These are phyloP conservation scores for Aspergillus candidus DNA, from an alignment of 2,329 filamentous ascomycete genomes.

Conservation along the genomic window DNA sequence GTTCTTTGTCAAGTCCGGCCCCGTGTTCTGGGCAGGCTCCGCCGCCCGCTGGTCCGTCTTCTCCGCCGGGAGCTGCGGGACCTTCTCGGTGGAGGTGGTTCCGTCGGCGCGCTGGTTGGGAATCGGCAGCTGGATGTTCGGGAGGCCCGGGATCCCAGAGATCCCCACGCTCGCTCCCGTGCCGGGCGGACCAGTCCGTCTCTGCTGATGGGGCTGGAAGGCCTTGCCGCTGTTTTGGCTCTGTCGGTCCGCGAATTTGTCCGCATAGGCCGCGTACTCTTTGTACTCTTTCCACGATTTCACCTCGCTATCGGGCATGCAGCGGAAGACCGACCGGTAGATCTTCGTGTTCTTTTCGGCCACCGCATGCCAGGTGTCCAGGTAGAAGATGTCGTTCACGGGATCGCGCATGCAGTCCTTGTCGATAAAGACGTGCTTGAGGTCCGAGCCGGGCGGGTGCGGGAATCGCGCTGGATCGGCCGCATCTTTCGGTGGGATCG, in stretches of 20 bases:
- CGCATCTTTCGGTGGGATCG: slow-evolving; percentile 34
- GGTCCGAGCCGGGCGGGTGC: slow-evolving; percentile 54
- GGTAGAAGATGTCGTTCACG: slow-evolving; percentile 71
- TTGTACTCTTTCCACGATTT: slow-evolving; percentile 90
- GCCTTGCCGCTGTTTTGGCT: slow-evolving; percentile 47
- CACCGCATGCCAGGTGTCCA: slow-evolving; percentile 79
- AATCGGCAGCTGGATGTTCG: slow-evolving; percentile 19
- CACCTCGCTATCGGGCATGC: slow-evolving; percentile 94
- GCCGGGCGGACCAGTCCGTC: slow-evolving; percentile 35
- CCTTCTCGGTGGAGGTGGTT: slow-evolving; percentile 25
- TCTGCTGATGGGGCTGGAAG: slow-evolving; percentile 42
- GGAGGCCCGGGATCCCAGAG: slow-evolving; percentile 18
- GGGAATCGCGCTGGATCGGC: slow-evolving; percentile 46
- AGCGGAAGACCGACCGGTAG: slow-evolving; percentile 88
- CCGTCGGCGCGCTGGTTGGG: slow-evolving; percentile 27
- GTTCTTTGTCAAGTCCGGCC: slow-evolving; percentile 23
- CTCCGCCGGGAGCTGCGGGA: slow-evolving; percentile 19
- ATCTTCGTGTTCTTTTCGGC: slow-evolving; percentile 95
- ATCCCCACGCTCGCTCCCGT: slow-evolving; percentile 15
- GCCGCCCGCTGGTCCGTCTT: slow-evolving; percentile 26
- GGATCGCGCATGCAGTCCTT: slow-evolving; percentile 96
- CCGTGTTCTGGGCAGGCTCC: slow-evolving; percentile 28
- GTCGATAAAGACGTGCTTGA: slow-evolving; percentile 67
- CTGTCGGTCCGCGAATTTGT: slow-evolving; percentile 66
- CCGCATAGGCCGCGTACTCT: slow-evolving; percentile 70